Conservation (phyloP, 2,329 filamentous ascomycete species). For the Alternaria conjuncta region DNA sequence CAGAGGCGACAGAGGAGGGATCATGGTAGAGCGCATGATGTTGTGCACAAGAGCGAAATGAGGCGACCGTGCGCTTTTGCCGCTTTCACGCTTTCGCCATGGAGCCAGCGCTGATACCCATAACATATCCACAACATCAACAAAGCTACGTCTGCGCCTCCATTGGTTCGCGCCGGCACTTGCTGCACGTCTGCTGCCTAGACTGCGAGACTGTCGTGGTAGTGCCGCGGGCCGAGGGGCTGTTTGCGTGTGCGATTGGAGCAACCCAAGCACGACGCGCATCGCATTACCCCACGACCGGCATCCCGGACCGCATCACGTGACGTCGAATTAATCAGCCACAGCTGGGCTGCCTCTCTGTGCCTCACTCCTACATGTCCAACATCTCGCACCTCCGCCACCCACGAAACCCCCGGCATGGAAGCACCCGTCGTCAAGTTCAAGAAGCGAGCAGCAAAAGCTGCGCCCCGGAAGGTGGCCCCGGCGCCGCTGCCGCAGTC, state of each 20-base stretch:
- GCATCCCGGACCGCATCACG: conserved; percentile 15
- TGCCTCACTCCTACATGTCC: conserved; percentile 1
- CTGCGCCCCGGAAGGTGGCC: conserved; percentile 80
- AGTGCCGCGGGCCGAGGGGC: conserved; percentile 23
- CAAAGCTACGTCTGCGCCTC: conserved; percentile 8
- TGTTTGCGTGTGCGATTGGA: conserved; percentile 27
- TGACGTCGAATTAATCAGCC: conserved; percentile 29
- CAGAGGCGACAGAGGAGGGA: conserved; percentile 23
- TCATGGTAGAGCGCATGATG: conserved; percentile 30
- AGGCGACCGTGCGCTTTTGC: conserved; percentile 13
- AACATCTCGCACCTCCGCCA: conserved; percentile 1
- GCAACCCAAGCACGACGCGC: conserved; percentile 10
- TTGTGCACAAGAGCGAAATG: conserved; percentile 34
- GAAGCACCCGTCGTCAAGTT: conserved; percentile 70
- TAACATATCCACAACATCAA: conserved; percentile 23
- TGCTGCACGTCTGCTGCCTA: conserved; percentile 15
- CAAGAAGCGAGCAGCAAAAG: conserved; percentile 83
- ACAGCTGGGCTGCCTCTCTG: conserved; percentile 33
- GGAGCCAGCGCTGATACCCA: conserved; percentile 6
- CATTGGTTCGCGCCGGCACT: conserved; percentile 15
- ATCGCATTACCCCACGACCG: conserved; percentile 9
- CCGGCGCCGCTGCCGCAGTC: conserved; percentile 75
- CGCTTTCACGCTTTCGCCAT: conserved; percentile 10
- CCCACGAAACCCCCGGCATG: conserved; percentile 29
- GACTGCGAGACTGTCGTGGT: conserved; percentile 18